Percentiles rank a stretch among this genome's conserved stretches.
These are phyloP conservation scores for Mytilinidion resinicola DNA, from an alignment of 495 filamentous ascomycete genomes.

Conservation along the genomic window DNA sequence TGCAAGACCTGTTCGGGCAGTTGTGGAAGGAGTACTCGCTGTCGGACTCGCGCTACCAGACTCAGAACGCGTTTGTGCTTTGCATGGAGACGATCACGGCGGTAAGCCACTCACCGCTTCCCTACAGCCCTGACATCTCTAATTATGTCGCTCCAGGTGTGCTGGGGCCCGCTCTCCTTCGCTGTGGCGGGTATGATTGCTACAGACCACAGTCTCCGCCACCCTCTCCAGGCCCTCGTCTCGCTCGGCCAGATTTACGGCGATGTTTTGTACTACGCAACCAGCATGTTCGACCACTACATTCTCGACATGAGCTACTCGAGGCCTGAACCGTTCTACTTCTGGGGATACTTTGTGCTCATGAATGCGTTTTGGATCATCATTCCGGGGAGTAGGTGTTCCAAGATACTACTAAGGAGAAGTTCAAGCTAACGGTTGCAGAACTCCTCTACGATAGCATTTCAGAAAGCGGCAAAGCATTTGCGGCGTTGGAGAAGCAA, in stretches of 20 bases:
- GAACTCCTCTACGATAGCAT: constrained; percentile 20
- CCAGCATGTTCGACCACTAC: constrained; percentile 63
- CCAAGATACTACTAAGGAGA: neutral
- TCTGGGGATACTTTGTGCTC: constrained; percentile 80
- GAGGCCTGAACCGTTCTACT: constrained; percentile 73
- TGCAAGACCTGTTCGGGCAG: constrained; percentile 64
- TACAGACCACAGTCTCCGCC: constrained; percentile 53
- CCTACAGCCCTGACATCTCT: neutral
- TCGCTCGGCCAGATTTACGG: constrained; percentile 82
- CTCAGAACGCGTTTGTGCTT: constrained; percentile 69
- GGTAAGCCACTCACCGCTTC: constrained; percentile 43
- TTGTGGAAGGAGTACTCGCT: constrained; percentile 86
- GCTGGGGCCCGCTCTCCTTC: constrained; percentile 81
- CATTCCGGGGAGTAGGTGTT: constrained; percentile 48
- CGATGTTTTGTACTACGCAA: constrained; percentile 78
- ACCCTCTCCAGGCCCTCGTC: constrained; percentile 65
- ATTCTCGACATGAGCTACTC: constrained; percentile 54
- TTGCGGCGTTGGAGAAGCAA: constrained; percentile 20
- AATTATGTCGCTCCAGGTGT: constrained; percentile 38
- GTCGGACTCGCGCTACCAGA: constrained; percentile 78
- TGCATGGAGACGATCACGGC: constrained; percentile 79
- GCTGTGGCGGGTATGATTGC: constrained; percentile 56
- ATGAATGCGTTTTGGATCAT: constrained; percentile 87
- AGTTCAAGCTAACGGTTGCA: neutral
- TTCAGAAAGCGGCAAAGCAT: constrained; percentile 8